Evolutionary conservation across 768 basidiomycete genomes (phyloP), one percentile per base, ranked within the genome.

Genomic region (Agaricus subrufescens): DNA sequence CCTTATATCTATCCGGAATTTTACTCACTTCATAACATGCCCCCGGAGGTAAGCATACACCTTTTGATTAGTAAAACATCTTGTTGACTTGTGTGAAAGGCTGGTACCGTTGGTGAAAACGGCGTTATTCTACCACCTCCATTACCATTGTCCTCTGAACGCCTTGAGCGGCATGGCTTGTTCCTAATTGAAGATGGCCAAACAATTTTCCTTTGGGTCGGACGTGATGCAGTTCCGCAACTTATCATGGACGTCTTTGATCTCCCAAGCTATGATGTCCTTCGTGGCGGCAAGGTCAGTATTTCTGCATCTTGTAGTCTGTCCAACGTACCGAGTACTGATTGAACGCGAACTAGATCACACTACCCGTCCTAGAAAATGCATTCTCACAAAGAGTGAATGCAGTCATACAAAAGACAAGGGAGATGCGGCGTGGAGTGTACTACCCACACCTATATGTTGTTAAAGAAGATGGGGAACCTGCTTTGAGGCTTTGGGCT

Each of bases 401-500:
- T 64, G 92, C 93, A 1, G 83, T 99, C 64, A 74, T 99, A 56
- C 90, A 92, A 72, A 98, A 98, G 76, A 92, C 88, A 14, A 83
- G 97, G 15, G 97, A 98, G 73, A 83, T 93, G 80, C 87, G 97
- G 48, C 81, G 94, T 40, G 94, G 95, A 12, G 85, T 88, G 4
- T 98, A 98, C 69, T 87, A 89, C 66, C 93, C 93, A 7, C 94
- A 98, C 68, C 75, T 99, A 6, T 99, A 98, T 65, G 77, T 98
- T 51, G 94, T 98, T 65, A 99, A 98, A 73, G 94, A 98, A 69
- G 97, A 99, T 62, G 96, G 94, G 58, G 97, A 99, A 71, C 91
- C 94, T 5, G 88, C 94, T 45, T 76, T 99, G 65, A 80, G 95
- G 58, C 80, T 94, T 57, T 99, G 97, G 97, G 97, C 96, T 0